These are phyloP conservation scores for Penicillium odoratum DNA, from an alignment of 495 filamentous ascomycete species.

Conservation along the genomic window DNA sequence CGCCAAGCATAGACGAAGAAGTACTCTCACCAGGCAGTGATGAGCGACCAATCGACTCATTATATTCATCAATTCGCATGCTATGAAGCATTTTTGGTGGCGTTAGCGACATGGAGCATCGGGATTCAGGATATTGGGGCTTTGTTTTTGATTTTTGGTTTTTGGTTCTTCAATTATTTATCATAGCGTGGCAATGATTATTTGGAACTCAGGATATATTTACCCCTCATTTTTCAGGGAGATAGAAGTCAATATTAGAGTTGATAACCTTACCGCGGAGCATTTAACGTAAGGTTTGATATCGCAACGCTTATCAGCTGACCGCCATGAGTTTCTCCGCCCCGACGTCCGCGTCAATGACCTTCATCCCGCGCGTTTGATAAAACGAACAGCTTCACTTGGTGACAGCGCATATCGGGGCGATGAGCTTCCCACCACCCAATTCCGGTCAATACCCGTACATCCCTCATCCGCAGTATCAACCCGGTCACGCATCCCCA, in stretches of 20 bases:
- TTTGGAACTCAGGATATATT: background rate
- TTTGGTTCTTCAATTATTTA: background rate
- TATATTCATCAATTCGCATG: slow-evolving; percentile 43
- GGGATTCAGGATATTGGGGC: background rate
- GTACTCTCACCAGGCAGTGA: slow-evolving; percentile 40
- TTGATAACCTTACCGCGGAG: background rate
- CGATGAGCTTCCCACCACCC: slow-evolving; percentile 52
- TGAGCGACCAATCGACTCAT: slow-evolving; percentile 36
- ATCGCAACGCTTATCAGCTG: slow-evolving; percentile 22
- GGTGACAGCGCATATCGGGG: slow-evolving; percentile 32
- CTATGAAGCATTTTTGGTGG: slow-evolving; percentile 21
- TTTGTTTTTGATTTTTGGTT: background rate
- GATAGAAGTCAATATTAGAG: too few relatives aligned
- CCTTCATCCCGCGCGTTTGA: slow-evolving; percentile 13
- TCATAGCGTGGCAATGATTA: background rate
- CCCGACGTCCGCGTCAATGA: slow-evolving; percentile 27
- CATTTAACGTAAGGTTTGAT: background rate
- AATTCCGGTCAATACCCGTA: slow-evolving; percentile 45
- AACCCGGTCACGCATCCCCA: slow-evolving; percentile 33
- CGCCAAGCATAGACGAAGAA: slow-evolving; percentile 39
- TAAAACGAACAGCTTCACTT: slow-evolving; percentile 21
- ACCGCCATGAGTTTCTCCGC: slow-evolving; percentile 39
- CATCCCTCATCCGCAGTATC: slow-evolving; percentile 38
- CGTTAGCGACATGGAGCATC: slow-evolving; percentile 3
- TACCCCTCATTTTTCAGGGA: background rate